phyloP scores from a whole-genome alignment of 768 basidiomycete genomes.

The Boletus sp. region DNA sequence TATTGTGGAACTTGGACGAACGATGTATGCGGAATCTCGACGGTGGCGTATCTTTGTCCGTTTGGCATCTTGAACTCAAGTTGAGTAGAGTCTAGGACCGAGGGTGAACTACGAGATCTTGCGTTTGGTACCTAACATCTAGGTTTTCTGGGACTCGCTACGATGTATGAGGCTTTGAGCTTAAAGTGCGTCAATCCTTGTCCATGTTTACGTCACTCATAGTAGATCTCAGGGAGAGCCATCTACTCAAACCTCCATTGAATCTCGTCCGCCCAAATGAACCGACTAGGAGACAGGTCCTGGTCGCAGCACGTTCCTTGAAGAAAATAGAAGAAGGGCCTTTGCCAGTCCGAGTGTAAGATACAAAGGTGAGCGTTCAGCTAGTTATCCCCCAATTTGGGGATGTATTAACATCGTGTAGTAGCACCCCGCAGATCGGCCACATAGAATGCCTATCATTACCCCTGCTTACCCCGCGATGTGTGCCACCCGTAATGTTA shows the following conservation, averaged over 20 bases:
- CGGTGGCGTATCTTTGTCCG: conserved; percentile 44
- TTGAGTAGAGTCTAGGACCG: conserved; percentile 57
- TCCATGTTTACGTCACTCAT: conserved; percentile 4
- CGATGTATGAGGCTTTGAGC: conserved; percentile 99
- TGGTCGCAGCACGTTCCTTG: conserved; percentile 97
- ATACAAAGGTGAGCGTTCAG: conserved; percentile 69
- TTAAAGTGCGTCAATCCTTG: conserved; percentile 60
- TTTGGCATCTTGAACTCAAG: conserved; percentile 1
- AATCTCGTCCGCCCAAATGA: background rate
- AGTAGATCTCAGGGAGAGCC: conserved; percentile 64
- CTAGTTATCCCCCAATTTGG: no score
- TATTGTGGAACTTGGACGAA: conserved; percentile 91
- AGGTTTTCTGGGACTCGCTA: conserved; percentile 91
- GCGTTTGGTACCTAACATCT: conserved; percentile 89
- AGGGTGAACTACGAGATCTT: conserved; percentile 95
- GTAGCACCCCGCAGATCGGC: conserved; percentile 87
- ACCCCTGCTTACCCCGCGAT: conserved; percentile 99
- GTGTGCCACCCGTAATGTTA: conserved; percentile 99
- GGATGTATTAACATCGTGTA: conserved; percentile 29
- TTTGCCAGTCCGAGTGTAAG: conserved; percentile 93
- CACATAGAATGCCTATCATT: conserved; percentile 99
- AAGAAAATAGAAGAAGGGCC: conserved; percentile 97
- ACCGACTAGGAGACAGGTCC: conserved; percentile 53
- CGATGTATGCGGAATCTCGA: conserved; percentile 92
- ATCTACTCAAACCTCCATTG: conserved; percentile 99